Conservation (phyloP, 768 basidiomycete species). For the Lactarius deliciosus region DNA sequence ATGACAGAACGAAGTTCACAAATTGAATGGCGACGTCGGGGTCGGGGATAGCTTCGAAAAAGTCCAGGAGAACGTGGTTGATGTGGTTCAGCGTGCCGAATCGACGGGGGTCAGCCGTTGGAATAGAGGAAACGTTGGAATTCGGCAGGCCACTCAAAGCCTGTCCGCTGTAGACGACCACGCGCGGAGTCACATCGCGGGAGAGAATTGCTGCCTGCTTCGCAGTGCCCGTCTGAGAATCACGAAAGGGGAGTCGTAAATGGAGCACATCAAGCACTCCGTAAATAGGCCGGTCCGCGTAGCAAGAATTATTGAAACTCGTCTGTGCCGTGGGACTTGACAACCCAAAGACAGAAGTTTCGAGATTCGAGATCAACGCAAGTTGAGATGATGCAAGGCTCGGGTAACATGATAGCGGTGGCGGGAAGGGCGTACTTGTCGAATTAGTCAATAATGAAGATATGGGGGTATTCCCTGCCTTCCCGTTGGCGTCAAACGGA, state of each 20-base stretch:
- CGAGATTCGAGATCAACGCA: conserved; percentile 47
- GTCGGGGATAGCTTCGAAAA: conserved; percentile 51
- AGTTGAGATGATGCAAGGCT: conserved; percentile 42
- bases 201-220: conserved; percentile 53
- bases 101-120: conserved; percentile 46
- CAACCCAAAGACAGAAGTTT: conserved; percentile 53
- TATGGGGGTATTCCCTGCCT: conserved; percentile 35
- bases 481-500: conserved; percentile 57
- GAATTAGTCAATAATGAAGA: conserved; percentile 44
- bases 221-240: conserved; percentile 43
- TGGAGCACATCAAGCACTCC: conserved; percentile 57
- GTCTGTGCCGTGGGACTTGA: conserved; percentile 35
- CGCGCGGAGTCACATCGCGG: conserved; percentile 46
- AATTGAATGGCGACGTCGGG: conserved; percentile 47
- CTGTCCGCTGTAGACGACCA: conserved; percentile 52
- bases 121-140: conserved; percentile 36
- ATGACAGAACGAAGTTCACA: conserved; percentile 49
- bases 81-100: conserved; percentile 56
- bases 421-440: conserved; percentile 49
- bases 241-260: conserved; percentile 57
- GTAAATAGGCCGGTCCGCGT: conserved; percentile 58
- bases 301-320: conserved; percentile 52
- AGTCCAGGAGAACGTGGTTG: conserved; percentile 58
- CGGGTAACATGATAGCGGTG: conserved; percentile 64
- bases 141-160: conserved; percentile 49